phyloP scores from a whole-genome alignment of 495 filamentous ascomycete species.

The Penicillium ucsense region DNA sequence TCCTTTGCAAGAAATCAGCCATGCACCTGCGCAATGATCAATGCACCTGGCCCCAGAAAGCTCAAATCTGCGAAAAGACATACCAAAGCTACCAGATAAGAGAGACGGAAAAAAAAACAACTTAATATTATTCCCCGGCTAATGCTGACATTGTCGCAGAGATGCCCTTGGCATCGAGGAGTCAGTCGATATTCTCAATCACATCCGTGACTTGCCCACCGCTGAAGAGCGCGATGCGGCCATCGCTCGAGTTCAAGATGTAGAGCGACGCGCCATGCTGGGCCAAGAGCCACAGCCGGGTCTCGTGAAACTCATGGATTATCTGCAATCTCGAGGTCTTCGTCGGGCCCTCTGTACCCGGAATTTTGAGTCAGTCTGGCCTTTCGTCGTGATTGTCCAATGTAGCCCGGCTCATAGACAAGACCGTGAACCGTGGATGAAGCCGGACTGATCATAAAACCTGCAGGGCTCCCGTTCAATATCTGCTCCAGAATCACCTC shows the following conservation, averaged over 20 bases:
- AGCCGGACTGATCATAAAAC: not conserved
- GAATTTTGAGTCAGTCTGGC: conserved; percentile 65
- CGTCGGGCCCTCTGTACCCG: conserved; percentile 83
- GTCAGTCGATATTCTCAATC: conserved; percentile 72
- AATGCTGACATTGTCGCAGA: conserved; percentile 19
- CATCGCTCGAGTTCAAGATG: conserved; percentile 59
- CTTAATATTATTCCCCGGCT: not conserved
- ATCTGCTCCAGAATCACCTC: conserved; percentile 70
- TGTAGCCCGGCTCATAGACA: not conserved
- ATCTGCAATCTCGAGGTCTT: conserved; percentile 56
- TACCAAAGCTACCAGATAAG: no score
- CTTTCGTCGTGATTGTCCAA: not conserved
- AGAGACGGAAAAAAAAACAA: no score
- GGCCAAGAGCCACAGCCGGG: conserved; percentile 73
- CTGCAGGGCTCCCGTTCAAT: conserved; percentile 47
- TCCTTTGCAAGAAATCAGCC: no score
- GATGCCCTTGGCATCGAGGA: conserved; percentile 56
- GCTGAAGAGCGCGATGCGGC: conserved; percentile 49
- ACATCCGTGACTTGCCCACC: conserved; percentile 65
- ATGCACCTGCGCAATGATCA: no score
- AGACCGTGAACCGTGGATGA: not conserved
- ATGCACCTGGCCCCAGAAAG: no score
- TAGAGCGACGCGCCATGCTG: conserved; percentile 73
- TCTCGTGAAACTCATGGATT: conserved; percentile 63
- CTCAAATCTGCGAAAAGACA: no score